phyloP scores from a whole-genome alignment of 1,284 basidiomycete species.

The Fomitopsis betulina region DNA sequence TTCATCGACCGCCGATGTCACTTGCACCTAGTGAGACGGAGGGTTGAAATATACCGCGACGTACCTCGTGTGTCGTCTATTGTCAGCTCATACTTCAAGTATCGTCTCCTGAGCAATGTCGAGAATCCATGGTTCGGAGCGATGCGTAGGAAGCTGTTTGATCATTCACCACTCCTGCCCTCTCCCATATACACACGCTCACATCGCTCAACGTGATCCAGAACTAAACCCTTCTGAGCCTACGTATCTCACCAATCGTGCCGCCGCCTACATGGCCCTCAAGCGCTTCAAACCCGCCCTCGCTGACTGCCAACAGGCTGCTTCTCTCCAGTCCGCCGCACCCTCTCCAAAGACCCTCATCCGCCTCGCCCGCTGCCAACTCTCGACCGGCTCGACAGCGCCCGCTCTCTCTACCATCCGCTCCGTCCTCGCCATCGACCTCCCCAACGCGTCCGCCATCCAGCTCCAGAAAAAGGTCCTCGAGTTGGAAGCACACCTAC shows the following conservation, averaged over 20 bases:
- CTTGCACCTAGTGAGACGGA: no score
- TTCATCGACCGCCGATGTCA: no score
- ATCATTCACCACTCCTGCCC: no score
- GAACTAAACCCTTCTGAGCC: constrained; percentile 64
- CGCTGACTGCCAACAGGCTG: constrained; percentile 75
- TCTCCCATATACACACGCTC: neutral
- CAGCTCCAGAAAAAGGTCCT: constrained; percentile 59
- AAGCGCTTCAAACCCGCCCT: constrained; percentile 74
- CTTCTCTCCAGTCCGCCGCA: constrained; percentile 52
- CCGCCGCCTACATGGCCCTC: constrained; percentile 80
- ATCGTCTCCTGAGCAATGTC: no score
- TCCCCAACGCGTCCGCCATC: constrained; percentile 48
- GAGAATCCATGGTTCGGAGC: no score
- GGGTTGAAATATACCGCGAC: no score
- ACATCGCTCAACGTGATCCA: neutral
- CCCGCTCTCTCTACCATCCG: constrained; percentile 62
- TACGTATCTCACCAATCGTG: constrained; percentile 80
- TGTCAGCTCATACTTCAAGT: no score
- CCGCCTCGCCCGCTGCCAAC: constrained; percentile 76
- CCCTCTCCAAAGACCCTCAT: constrained; percentile 65
- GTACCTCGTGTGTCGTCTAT: no score
- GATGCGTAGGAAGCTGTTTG: no score
- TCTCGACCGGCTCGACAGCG: constrained; percentile 65
- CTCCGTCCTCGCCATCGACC: constrained; percentile 50
- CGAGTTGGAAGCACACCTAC: constrained; percentile 59